These are phyloP conservation scores for Panus rudis DNA, from an alignment of 768 basidiomycete species.

Conservation along the genomic window DNA sequence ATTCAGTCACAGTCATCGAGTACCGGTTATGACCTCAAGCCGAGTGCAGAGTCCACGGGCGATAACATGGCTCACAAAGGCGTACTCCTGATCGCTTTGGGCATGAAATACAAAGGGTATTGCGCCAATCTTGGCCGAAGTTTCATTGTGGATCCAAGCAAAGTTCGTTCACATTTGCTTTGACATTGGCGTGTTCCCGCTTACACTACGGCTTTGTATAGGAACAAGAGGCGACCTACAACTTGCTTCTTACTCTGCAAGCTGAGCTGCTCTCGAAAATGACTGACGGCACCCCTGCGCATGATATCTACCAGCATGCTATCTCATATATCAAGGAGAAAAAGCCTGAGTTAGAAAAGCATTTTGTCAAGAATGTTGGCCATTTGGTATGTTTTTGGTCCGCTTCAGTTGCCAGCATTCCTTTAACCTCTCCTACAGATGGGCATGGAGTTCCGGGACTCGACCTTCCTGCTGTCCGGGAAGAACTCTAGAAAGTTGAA, in stretches of 20 bases:
- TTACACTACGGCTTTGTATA: constrained; percentile 24
- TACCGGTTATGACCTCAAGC: constrained; percentile 81
- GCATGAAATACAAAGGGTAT: constrained; percentile 89
- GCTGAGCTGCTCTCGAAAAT: constrained; percentile 66
- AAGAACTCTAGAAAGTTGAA: constrained; percentile 72
- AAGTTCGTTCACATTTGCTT: constrained; percentile 37
- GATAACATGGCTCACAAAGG: constrained; percentile 84
- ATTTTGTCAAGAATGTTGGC: constrained; percentile 85
- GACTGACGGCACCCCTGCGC: constrained; percentile 68
- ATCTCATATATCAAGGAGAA: constrained; percentile 65
- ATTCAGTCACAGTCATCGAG: constrained; percentile 87
- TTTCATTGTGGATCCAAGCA: constrained; percentile 91
- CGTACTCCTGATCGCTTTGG: constrained; percentile 81
- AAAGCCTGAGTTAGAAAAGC: constrained; percentile 73
- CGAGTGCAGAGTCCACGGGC: constrained; percentile 77
- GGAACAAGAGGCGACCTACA: constrained; percentile 91
- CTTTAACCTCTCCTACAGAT: constrained; percentile 44
- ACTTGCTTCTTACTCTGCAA: constrained; percentile 71
- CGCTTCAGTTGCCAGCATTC: not conserved
- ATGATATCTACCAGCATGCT: constrained; percentile 80
- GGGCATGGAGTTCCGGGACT: constrained; percentile 93
- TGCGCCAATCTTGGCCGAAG: constrained; percentile 90
- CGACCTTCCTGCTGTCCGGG: constrained; percentile 69
- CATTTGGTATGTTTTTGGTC: constrained; percentile 58
- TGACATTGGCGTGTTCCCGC: not conserved